phyloP scores from a whole-genome alignment of 2,329 filamentous ascomycete species.

The Metarhizium rileyi region DNA sequence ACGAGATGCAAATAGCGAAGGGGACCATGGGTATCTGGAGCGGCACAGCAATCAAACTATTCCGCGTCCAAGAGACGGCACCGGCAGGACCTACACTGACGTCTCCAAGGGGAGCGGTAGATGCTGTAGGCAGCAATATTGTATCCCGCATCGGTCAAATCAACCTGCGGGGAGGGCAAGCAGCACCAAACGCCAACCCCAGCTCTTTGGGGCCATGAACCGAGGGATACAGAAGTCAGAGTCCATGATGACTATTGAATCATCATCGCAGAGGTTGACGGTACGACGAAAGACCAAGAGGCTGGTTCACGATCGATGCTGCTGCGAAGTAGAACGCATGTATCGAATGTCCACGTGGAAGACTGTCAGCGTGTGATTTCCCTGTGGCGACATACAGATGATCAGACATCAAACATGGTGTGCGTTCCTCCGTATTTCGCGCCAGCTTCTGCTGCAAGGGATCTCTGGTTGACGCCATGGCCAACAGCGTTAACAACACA shows the following conservation, averaged over 20 bases:
- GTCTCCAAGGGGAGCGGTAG: slow-evolving; percentile 80
- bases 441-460: neutral
- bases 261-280: neutral
- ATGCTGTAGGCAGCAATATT: slow-evolving; percentile 84
- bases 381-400: neutral
- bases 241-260: neutral
- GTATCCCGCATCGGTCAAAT: slow-evolving; percentile 78
- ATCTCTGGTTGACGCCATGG: neutral
- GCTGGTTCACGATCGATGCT: neutral
- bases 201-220: slow-evolving; percentile 4
- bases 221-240: neutral
- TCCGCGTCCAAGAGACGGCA: slow-evolving; percentile 79
- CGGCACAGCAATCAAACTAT: slow-evolving; percentile 77
- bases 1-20: slow-evolving; percentile 78
- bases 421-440: neutral
- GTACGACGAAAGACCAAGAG: neutral
- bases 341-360: neutral
- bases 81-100: slow-evolving; percentile 71
- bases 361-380: neutral
- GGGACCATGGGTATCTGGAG: slow-evolving; percentile 93
- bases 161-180: slow-evolving; percentile 49
- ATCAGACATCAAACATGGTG: neutral
- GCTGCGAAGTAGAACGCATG: neutral
- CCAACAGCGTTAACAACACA: neutral
- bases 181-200: slow-evolving; percentile 11